A percentile compares a stretch with the other conserved stretches of the same genome.
These are phyloP conservation scores for Chrysopogon serrulatus DNA, from an alignment of 176 grass and related monocot species.

Conservation along the genomic window DNA sequence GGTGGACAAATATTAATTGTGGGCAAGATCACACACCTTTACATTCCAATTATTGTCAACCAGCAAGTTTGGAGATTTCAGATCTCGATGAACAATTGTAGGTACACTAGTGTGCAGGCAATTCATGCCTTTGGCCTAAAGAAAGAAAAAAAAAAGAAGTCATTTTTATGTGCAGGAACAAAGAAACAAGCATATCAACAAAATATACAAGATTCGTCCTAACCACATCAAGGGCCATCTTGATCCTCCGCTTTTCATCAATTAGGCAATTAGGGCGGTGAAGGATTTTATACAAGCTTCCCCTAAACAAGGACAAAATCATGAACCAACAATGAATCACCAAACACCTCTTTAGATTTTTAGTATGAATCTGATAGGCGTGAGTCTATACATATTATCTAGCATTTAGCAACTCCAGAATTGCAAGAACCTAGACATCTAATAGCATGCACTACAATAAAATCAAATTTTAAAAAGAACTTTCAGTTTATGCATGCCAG, in stretches of 20 bases:
- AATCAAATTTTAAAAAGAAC: neutral
- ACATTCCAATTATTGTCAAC: slow-evolving; percentile 99
- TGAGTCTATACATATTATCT: neutral
- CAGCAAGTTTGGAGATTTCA: slow-evolving; percentile 98
- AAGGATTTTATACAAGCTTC: slow-evolving; percentile 98
- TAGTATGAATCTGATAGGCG: neutral
- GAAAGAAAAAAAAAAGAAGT: slow-evolving; percentile 15
- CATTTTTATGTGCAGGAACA: slow-evolving; percentile 14
- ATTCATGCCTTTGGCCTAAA: slow-evolving; percentile 98
- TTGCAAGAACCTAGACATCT: neutral
- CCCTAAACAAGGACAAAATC: slow-evolving; percentile 53
- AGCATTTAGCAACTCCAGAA: slow-evolving; percentile 26
- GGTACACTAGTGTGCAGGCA: slow-evolving; percentile 89
- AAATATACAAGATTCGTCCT: slow-evolving; percentile 24
- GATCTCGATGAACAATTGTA: slow-evolving; percentile 97
- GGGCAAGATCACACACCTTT: slow-evolving; percentile 56
- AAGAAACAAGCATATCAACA: slow-evolving; percentile 27
- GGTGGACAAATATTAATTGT: neutral
- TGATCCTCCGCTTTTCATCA: slow-evolving; percentile 95
- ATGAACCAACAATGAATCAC: slow-evolving; percentile 6
- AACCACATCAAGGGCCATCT: slow-evolving; percentile 99
- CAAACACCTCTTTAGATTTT: neutral
- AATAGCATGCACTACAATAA: neutral
- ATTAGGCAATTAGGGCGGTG: slow-evolving; percentile 95
- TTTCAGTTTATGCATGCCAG: neutral